These are phyloP conservation scores for Inga laurina DNA, from an alignment of 306 rosid genomes.

Conservation along the genomic window DNA sequence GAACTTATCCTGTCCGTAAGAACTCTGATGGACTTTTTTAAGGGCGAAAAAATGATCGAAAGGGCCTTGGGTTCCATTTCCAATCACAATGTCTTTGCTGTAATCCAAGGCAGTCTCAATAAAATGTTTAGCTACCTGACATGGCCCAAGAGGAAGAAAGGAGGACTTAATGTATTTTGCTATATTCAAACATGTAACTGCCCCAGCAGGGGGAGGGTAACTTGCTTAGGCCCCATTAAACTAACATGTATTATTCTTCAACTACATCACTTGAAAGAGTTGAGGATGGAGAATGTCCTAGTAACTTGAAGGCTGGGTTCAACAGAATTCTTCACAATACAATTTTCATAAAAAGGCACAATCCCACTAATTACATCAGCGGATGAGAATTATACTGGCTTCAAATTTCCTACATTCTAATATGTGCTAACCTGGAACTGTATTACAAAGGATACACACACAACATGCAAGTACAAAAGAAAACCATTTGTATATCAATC, in stretches of 20 bases:
- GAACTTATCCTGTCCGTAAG: constrained; percentile 55
- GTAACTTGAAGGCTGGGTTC: background rate
- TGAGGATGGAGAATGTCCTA: background rate
- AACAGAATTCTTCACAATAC: background rate
- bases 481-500: background rate
- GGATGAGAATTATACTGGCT: background rate
- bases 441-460: background rate
- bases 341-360: background rate
- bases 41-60: constrained; percentile 76
- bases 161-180: background rate
- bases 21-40: constrained; percentile 43
- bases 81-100: constrained; percentile 76
- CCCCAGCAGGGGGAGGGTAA: background rate
- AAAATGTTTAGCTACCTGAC: constrained; percentile 73
- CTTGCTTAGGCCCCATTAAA: background rate
- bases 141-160: constrained; percentile 31
- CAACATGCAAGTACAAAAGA: background rate
- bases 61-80: constrained; percentile 89
- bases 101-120: constrained; percentile 68
- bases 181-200: background rate
- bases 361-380: background rate
- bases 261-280: background rate
- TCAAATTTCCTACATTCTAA: background rate
- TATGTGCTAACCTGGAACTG: background rate
- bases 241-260: background rate